Evolutionary conservation across 2,329 filamentous ascomycete species (phyloP).

Genomic region (Thermothelomyces thermophilus): DNA sequence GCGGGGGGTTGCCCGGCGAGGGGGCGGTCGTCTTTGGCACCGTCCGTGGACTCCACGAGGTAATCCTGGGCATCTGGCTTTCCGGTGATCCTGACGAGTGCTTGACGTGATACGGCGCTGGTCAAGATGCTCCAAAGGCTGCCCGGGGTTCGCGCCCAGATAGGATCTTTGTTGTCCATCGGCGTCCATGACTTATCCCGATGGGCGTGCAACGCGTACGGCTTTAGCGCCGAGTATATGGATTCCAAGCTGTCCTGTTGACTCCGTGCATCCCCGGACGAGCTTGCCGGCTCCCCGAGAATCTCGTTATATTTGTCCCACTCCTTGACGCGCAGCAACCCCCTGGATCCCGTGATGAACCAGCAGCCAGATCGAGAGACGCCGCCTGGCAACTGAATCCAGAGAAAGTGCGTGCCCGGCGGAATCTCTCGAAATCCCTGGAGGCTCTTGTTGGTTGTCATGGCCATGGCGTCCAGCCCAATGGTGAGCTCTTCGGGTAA

Average conservation of each 20-base stretch:
- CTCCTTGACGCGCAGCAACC: conserved; percentile 40
- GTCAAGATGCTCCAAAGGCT: conserved; percentile 49
- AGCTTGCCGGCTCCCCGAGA: conserved; percentile 41
- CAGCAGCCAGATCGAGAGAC: conserved; percentile 52
- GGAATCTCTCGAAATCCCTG: conserved; percentile 50
- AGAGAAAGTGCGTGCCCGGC: conserved; percentile 52
- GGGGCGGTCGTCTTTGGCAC: conserved; percentile 39
- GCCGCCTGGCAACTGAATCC: conserved; percentile 45
- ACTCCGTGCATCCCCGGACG: conserved; percentile 38
- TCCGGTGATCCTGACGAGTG: conserved; percentile 44
- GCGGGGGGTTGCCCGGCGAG: conserved; percentile 25
- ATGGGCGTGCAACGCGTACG: conserved; percentile 33
- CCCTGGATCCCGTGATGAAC: conserved; percentile 37
- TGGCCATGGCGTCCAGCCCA: conserved; percentile 46
- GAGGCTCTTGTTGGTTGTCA: conserved; percentile 37
- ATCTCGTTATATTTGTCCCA: conserved; percentile 53
- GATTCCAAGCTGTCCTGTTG: conserved; percentile 37
- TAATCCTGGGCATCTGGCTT: conserved; percentile 36
- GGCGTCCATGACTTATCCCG: conserved; percentile 2
- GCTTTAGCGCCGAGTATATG: conserved; percentile 37
- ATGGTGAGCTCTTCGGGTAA: conserved; percentile 46
- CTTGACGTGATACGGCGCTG: conserved; percentile 37
- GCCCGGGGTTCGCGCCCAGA: conserved; percentile 20
- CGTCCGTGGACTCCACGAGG: conserved; percentile 49
- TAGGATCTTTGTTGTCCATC: background rate